A percentile compares a stretch with the other conserved stretches of the same genome.
These are phyloP conservation scores for Cantharellus anzutake DNA, from an alignment of 768 basidiomycete species.

Conservation along the genomic window DNA sequence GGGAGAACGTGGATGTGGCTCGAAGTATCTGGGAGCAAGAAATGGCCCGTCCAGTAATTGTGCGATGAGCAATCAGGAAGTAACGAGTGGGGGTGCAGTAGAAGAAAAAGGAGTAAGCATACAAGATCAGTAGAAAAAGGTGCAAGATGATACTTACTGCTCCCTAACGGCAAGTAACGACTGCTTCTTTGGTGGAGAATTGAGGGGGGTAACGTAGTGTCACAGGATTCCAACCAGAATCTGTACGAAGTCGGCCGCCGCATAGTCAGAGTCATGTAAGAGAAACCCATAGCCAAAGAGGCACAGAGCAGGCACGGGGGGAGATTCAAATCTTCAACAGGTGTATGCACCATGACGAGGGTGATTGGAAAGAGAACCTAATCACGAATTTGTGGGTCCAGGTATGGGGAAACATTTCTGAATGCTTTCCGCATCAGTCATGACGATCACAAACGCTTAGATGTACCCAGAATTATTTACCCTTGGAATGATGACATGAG, in stretches of 20 bases:
- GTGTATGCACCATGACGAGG: constrained; percentile 67
- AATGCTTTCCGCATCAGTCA: too few relatives aligned
- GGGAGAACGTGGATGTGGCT: constrained; percentile 60
- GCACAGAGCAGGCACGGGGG: background rate
- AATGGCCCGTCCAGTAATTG: constrained; percentile 41
- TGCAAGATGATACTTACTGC: constrained; percentile 39
- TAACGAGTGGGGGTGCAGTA: constrained; percentile 5
- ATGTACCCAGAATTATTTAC: too few relatives aligned
- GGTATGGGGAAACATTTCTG: constrained; percentile 31
- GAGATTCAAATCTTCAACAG: background rate
- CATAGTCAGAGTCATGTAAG: background rate
- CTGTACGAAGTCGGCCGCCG: constrained; percentile 21
- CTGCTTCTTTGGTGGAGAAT: constrained; percentile 65
- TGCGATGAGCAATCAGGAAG: background rate
- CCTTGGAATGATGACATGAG: too few relatives aligned
- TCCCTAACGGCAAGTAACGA: constrained; percentile 67
- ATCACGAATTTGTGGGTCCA: constrained; percentile 91
- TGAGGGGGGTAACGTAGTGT: constrained; percentile 79
- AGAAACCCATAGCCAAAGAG: background rate
- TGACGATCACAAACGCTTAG: too few relatives aligned
- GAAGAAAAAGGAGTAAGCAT: background rate
- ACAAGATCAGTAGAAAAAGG: too few relatives aligned
- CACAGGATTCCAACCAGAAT: constrained; percentile 83
- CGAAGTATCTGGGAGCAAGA: constrained; percentile 72
- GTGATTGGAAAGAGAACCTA: constrained; percentile 95